These are phyloP conservation scores for Sugiyamaella chiloensis DNA, from an alignment of 805 yeast species.

Conservation along the genomic window DNA sequence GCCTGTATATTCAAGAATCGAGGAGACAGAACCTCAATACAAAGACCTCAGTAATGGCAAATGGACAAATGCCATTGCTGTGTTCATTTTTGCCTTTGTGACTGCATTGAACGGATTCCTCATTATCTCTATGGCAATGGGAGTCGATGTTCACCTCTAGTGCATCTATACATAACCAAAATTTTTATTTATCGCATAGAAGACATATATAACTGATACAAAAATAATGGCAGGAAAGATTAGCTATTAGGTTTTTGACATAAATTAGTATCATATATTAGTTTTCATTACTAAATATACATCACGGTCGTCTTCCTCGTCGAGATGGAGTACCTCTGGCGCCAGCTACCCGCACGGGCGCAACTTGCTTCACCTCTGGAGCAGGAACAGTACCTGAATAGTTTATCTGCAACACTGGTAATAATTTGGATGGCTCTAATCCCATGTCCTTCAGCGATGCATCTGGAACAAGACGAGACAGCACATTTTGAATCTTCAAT, in stretches of 20 bases:
- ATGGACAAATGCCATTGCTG: conserved; percentile 50
- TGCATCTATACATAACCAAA: not conserved
- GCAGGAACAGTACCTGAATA: conserved; percentile 76
- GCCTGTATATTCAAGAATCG: not conserved
- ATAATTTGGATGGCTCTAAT: conserved; percentile 27
- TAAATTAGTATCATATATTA: too few relatives aligned
- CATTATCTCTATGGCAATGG: conserved; percentile 48
- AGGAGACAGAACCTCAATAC: conserved; percentile 25
- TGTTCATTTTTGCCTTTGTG: conserved; percentile 66
- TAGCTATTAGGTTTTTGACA: too few relatives aligned
- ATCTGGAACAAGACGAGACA: conserved; percentile 44
- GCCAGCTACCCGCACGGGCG: conserved; percentile 2
- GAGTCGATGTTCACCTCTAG: conserved; percentile 51
- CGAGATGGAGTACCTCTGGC: conserved; percentile 14
- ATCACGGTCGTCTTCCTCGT: not conserved
- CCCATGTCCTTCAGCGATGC: conserved; percentile 27
- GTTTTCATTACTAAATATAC: not conserved
- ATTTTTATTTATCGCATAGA: not conserved
- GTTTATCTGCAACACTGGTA: conserved; percentile 72
- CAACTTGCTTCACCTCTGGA: conserved; percentile 25
- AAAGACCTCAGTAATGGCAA: conserved; percentile 72
- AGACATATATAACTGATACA: too few relatives aligned
- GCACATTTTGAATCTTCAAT: conserved; percentile 32
- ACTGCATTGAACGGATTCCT: conserved; percentile 70
- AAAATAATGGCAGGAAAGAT: too few relatives aligned